Base-by-base conservation (phyloP, 2,329 filamentous ascomycete genomes). In the Tolypocladium cylindrosporum region DNA sequence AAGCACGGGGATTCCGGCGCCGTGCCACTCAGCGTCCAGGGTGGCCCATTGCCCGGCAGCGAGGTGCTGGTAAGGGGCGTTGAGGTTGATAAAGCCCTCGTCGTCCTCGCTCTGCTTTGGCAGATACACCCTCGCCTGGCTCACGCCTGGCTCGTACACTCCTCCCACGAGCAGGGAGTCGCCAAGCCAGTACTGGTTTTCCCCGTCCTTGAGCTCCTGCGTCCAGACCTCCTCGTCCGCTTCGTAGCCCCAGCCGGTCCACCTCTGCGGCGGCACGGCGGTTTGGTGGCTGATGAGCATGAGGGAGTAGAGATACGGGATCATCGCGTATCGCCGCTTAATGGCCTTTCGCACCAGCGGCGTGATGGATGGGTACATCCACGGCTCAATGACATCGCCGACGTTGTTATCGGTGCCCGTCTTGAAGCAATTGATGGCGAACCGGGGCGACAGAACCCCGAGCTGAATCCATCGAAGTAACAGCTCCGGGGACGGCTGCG, bases 351-450 rank as follows among this genome's bases (percentile, higher is more conserved):
- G 80, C 16, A 90, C 75, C 1, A 86, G 70, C 0, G 80, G 81
- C 0, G 85, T 84, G 36, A 85, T 84, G 41, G 85, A 80, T 0
- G 86, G 84, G 65, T 90, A 88, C 85, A 90, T 89, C 85, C 86
- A 90, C 0, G 87, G 87, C 72, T 90, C 87, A 59, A 90, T 90
- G 0, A 90, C 86, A 41, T 87, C 87, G 31, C 88, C 77, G 0
- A 77, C 76, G 64, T 85, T 89, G 69, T 90, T 52, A 13, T 52
- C 31, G 10, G 11, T 84, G 1, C 80, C 74, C 0, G 88, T 90
- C 73, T 90, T 90, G 80, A 87, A 90, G 70, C 87, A 90, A 70
- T 90, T 90, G 74, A 90, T 90, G 13, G 87, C 85, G 64, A 90
- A 90, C 0, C 87, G 83, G 0, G 84, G 80, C 1, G 85, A 87